Base-by-base conservation (phyloP, 2,329 filamentous ascomycete genomes). In the Plectosphaerella plurivora region DNA sequence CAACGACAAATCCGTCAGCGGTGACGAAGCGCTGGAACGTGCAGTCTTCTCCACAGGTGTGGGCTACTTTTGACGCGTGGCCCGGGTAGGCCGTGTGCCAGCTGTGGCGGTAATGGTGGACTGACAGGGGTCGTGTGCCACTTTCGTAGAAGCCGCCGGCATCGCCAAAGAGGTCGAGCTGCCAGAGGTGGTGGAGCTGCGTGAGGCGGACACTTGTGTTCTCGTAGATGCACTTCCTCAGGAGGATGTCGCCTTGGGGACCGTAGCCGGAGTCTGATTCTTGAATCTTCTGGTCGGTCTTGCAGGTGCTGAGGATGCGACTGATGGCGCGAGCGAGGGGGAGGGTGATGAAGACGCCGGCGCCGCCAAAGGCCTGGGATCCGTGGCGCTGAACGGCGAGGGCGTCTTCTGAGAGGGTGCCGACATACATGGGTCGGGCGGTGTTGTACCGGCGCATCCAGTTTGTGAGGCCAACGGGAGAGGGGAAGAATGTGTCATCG, bases 401-500 rank as follows among this genome's bases (percentile, higher is more conserved):
- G 15, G 82, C 71, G 59, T 84, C 81, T 64, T 86, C 83, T 0
- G 83, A 84, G 14, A 86, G 64, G 5, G 80, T 81, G 44, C 83
- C 83, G 45, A 86, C 73, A 61, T 86, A 86, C 60, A 82, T 75
- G 53, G 77, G 72, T 46, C 73, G 66, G 1, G 66, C 71, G 53
- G 78, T 68, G 57, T 86, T 78, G 60, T 77, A 81, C 5, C 71
- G 65, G n/a, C 66, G 67, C 42, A 86, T 71, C 47, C 72, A 76
- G 37, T 78, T 69, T 3, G 77, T 69, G 12, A 86, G 67, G 11
- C 68, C 73, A 50, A 82, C 70, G 64, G 84, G 81, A 53, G 76
- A 83, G 5, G 78, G 75, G 70, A 86, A 86, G 62, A 84, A 86
- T 3, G 83, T 86, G 56, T 86, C 83, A 58, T 86, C 83, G 57